Evolutionary conservation across 2,329 filamentous ascomycete species (phyloP), one percentile per base, ranked within the genome.

Genomic region (Verticillium isaacii): DNA sequence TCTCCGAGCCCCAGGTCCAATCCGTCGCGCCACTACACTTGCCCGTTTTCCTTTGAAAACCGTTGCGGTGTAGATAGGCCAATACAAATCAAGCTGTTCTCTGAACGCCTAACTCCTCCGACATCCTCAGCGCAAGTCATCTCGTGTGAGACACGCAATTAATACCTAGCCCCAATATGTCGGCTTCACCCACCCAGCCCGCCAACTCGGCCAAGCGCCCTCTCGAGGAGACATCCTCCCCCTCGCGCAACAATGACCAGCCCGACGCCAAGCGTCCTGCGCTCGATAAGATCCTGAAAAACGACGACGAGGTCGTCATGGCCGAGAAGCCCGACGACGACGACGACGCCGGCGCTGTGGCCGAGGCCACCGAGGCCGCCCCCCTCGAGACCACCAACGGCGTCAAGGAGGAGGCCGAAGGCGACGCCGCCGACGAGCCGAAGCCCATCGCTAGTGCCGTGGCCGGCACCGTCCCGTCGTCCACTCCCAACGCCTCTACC

Each of bases 231-330:
- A 91, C 94, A 12, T 98, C 95, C 19, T 99, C 95, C 11, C 95
- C 95, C 39, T 96, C 93, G 36, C 91, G 91, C 65, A 89, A 90
- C 45, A 92, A 87, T 73, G 95, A 98, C 71, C 93, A 97, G 75
- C 95, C 96, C 60, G 95, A 99, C 70, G 95, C 95, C 65, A 99
- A 99, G 82, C 91, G 95, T 68, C 95, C 92, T 57, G 95, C 95
- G 45, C 87, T 99, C 65, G 94, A 98, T 79, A 99, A 98, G 82
- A 83, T 93, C 68, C 83, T 90, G 69, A 92, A 90, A 75, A 88
- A 86, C 61, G 87, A 85, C 32, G 82, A 86, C 61, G 81, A 85
- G 64, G 71, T 72, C 41, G 81, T 84, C 61, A 82, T 79, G 60
- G 69, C 74, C 62, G 75, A 73, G 61, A 72, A 73, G 32, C 68